Conservation (phyloP, 768 basidiomycete species). For the Lactifluus pinguis region DNA sequence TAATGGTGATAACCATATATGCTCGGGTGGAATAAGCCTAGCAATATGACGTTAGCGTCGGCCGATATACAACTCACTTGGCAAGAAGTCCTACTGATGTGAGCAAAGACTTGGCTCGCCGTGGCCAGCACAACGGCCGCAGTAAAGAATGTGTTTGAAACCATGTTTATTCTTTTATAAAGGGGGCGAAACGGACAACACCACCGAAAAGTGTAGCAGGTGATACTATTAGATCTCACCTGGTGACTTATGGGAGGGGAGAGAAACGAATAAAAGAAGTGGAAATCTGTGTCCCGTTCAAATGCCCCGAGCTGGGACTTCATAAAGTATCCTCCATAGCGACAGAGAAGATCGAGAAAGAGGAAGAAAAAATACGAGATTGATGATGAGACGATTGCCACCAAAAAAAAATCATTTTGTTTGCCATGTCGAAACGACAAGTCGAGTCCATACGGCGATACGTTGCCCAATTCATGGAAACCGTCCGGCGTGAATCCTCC, state of each 20-base stretch:
- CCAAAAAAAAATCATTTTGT: not conserved
- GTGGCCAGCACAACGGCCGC: not conserved
- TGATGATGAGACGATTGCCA: not conserved
- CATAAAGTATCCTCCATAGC: not conserved
- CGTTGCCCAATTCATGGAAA: not conserved
- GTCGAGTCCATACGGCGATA: not conserved
- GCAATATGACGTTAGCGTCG: not conserved
- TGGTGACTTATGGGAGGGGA: too few species aligned
- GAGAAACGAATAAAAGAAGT: not conserved
- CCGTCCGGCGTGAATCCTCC: too few species aligned
- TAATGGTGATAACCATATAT: constrained; percentile 35
- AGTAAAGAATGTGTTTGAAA: not conserved
- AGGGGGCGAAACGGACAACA: not conserved
- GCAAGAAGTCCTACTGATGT: not conserved
- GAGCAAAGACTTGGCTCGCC: constrained; percentile 3
- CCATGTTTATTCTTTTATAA: not conserved
- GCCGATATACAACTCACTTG: not conserved
- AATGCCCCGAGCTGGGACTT: not conserved
- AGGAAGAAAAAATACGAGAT: not conserved
- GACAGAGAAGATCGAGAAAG: not conserved
- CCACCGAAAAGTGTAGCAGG: not conserved
- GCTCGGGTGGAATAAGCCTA: constrained; percentile 26
- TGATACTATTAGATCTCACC: not conserved
- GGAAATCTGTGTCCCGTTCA: not conserved
- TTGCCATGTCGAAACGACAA: not conserved